A percentile compares a stretch with the other conserved stretches of the same genome.
These are phyloP conservation scores for Xylaria sp. DNA, from an alignment of 2,329 filamentous ascomycete species.

Conservation along the genomic window DNA sequence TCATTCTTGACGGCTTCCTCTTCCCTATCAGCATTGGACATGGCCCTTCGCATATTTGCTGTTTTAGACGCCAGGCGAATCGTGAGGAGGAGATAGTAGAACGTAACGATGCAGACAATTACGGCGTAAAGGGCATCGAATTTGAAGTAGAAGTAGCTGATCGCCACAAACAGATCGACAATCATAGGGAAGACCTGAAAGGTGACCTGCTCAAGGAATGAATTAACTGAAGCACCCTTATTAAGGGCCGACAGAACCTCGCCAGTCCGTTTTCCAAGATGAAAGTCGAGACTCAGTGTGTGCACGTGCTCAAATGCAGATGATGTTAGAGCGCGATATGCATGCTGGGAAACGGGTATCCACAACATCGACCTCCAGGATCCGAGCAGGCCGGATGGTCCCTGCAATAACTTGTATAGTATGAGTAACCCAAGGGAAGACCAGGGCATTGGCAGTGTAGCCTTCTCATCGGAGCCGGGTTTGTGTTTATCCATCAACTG, in stretches of 20 bases:
- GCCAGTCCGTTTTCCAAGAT: slow-evolving; percentile 94
- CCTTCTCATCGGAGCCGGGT: slow-evolving; percentile 59
- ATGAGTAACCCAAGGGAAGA: slow-evolving; percentile 79
- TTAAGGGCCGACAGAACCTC: slow-evolving; percentile 95
- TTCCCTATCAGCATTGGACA: slow-evolving; percentile 94
- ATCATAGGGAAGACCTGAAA: slow-evolving; percentile 97
- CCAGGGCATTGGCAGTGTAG: slow-evolving; percentile 71
- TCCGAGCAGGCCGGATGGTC: slow-evolving; percentile 86
- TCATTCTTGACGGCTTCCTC: slow-evolving; percentile 99
- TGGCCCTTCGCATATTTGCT: slow-evolving; percentile 87
- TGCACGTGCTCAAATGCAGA: slow-evolving; percentile 98
- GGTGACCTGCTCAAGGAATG: slow-evolving; percentile 94
- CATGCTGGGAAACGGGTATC: slow-evolving; percentile 98
- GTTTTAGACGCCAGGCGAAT: slow-evolving; percentile 95
- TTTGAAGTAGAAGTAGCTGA: slow-evolving; percentile 78
- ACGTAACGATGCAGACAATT: slow-evolving; percentile 88
- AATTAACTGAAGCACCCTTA: slow-evolving; percentile 96
- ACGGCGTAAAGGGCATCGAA: slow-evolving; percentile 93
- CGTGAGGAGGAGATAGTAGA: slow-evolving; percentile 96
- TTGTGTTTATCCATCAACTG: slow-evolving; percentile 59
- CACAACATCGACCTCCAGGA: slow-evolving; percentile 85
- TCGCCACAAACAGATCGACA: slow-evolving; percentile 85
- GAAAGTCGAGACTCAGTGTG: slow-evolving; percentile 92
- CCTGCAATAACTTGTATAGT: slow-evolving; percentile 82
- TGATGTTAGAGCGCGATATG: slow-evolving; percentile 91